Conservation (phyloP, 805 yeast species). For the Metschnikowia lachancei region DNA sequence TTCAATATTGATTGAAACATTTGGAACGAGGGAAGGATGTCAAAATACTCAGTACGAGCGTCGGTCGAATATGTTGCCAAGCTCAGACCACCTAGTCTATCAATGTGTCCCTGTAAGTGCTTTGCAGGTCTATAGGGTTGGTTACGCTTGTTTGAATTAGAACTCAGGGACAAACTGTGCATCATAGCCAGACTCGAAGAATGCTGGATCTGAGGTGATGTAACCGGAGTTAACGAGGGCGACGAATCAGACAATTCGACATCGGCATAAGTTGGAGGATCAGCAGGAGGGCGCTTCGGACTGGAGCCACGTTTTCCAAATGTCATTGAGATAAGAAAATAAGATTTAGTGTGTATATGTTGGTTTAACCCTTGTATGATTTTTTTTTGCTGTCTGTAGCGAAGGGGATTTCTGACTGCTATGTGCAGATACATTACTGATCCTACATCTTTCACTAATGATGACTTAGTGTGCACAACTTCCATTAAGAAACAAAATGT, state of each 20-base stretch:
- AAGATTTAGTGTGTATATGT: not conserved
- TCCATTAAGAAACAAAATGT: not conserved
- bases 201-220: conserved; percentile 5
- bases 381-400: not conserved
- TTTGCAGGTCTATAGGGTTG: conserved; percentile 35
- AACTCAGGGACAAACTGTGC: not conserved
- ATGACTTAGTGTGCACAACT: not conserved
- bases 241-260: conserved; percentile 15
- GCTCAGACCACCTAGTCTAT: conserved; percentile 18
- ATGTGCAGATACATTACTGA: not conserved
- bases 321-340: not conserved
- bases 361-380: not conserved
- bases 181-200: not conserved
- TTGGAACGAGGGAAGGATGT: conserved; percentile 66
- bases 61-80: conserved; percentile 14
- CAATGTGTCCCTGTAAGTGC: conserved; percentile 38
- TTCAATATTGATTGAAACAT: conserved; percentile 56
- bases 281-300: conserved; percentile 11
- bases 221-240: conserved; percentile 12
- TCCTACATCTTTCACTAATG: not conserved
- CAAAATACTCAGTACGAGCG: conserved; percentile 36
- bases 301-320: not conserved
- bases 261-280: conserved; percentile 26
- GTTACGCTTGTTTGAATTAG: conserved; percentile 15
- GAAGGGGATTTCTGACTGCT: not conserved